phyloP scores from a whole-genome alignment of 805 yeast species.

The Candida pini region DNA sequence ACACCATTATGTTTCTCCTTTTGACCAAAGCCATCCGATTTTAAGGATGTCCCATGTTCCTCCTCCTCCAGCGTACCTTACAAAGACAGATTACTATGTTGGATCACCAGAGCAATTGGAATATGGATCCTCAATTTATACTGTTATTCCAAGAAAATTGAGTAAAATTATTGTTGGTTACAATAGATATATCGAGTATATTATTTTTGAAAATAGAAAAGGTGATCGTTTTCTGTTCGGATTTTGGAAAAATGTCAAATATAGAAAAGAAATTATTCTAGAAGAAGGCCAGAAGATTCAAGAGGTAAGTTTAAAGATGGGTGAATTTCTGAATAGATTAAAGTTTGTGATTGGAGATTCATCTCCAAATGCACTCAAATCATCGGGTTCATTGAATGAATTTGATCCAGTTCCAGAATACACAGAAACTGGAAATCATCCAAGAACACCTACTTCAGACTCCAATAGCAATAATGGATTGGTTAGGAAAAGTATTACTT shows the following conservation, averaged over 20 bases:
- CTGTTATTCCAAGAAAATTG: constrained; percentile 9
- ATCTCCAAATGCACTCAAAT: background rate
- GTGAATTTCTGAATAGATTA: constrained; percentile 9
- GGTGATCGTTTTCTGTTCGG: constrained; percentile 13
- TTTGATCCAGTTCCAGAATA: background rate
- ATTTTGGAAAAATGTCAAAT: constrained; percentile 4
- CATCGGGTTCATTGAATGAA: background rate
- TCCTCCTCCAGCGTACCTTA: constrained; percentile 12
- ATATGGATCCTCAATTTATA: constrained; percentile 7
- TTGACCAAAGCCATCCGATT: background rate
- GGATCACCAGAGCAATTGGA: constrained; percentile 4
- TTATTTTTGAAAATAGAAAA: constrained; percentile 7
- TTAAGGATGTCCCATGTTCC: constrained; percentile 1
- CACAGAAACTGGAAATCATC: background rate
- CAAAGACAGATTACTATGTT: constrained; percentile 7
- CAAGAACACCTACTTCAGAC: background rate
- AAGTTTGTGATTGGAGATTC: constrained; percentile 5
- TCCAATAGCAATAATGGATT: background rate
- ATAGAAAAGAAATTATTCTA: constrained; percentile 3
- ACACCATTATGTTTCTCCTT: background rate
- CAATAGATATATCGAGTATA: constrained; percentile 13
- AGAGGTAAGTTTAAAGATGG: constrained; percentile 8
- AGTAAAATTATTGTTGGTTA: constrained; percentile 10
- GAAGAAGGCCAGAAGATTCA: constrained; percentile 8
- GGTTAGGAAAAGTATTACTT: background rate